These are phyloP conservation scores for Leccinum pachyderme DNA, from an alignment of 1,284 basidiomycete species.

Conservation along the genomic window DNA sequence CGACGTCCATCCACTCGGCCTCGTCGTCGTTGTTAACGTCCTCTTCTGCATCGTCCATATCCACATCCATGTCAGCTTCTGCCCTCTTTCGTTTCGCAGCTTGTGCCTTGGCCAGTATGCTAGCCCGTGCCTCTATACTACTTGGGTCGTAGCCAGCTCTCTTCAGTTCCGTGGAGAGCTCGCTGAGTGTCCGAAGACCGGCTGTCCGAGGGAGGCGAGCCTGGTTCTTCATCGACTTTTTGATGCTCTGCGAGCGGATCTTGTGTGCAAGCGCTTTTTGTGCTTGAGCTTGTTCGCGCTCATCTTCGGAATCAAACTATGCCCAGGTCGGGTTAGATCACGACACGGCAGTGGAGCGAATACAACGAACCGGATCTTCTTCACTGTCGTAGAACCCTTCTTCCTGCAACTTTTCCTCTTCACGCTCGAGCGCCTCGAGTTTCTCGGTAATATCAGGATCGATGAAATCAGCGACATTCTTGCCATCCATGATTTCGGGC, in stretches of 20 bases:
- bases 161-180: slow-evolving; percentile 81
- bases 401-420: slow-evolving; percentile 90
- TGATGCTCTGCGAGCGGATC: slow-evolving; percentile 73
- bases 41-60: slow-evolving; percentile 54
- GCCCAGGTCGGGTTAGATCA: slow-evolving; percentile 6
- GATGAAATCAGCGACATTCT: slow-evolving; percentile 99
- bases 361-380: slow-evolving; percentile 69
- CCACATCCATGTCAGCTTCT: slow-evolving; percentile 49
- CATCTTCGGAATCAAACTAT: slow-evolving; percentile 90
- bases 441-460: slow-evolving; percentile 98
- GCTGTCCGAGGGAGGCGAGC: slow-evolving; percentile 85
- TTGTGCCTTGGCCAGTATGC: slow-evolving; percentile 76
- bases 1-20: slow-evolving; percentile 65
- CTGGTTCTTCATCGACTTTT: slow-evolving; percentile 88
- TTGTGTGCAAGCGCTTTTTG: slow-evolving; percentile 72
- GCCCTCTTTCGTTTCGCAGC: slow-evolving; percentile 72
- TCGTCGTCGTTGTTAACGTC: slow-evolving; percentile 42
- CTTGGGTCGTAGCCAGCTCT: slow-evolving; percentile 89
- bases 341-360: neutral
- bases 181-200: slow-evolving; percentile 81
- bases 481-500: slow-evolving; percentile 96
- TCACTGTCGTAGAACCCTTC: slow-evolving; percentile 95
- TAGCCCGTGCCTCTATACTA: slow-evolving; percentile 85
- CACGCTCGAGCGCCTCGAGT: slow-evolving; percentile 94
- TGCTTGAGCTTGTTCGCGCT: slow-evolving; percentile 74